phyloP scores from a whole-genome alignment of 2,329 filamentous ascomycete genomes.

The Cytospora paraplurivora region DNA sequence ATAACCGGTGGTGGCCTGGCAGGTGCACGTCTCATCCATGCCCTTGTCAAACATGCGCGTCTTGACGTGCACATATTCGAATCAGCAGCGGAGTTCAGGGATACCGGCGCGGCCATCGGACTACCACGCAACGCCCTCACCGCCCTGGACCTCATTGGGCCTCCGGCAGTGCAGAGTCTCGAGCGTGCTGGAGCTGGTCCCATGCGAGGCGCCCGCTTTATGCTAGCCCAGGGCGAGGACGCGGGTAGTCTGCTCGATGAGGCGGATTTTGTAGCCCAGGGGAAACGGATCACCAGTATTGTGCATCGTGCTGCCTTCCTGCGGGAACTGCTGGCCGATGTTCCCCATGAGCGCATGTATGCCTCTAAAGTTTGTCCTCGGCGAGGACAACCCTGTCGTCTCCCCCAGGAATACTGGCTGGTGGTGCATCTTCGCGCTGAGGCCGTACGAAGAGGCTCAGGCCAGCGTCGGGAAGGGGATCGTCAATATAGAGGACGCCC shows the following conservation, averaged over 20 bases:
- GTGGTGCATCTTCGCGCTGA: slow-evolving; percentile 32
- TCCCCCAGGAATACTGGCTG: slow-evolving; percentile 30
- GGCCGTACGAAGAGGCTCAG: slow-evolving; percentile 31
- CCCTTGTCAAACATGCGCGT: not conserved
- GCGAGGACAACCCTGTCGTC: slow-evolving; percentile 32
- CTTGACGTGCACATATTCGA: slow-evolving; percentile 20
- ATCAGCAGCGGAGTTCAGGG: not conserved
- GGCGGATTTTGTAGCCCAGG: not conserved
- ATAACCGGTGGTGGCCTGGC: slow-evolving; percentile 31
- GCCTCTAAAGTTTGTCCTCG: slow-evolving; percentile 38
- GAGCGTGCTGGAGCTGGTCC: slow-evolving; percentile 8
- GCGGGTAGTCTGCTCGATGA: not conserved
- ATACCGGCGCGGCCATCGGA: slow-evolving; percentile 12
- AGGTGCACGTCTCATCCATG: slow-evolving; percentile 27
- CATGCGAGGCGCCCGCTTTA: slow-evolving; percentile 1
- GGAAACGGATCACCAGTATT: slow-evolving; percentile 29
- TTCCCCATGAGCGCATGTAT: slow-evolving; percentile 31
- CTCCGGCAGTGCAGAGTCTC: slow-evolving; percentile 25
- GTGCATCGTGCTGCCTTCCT: slow-evolving; percentile 30
- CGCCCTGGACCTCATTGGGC: slow-evolving; percentile 7
- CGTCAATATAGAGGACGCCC: slow-evolving; percentile 31
- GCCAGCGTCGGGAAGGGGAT: slow-evolving; percentile 29
- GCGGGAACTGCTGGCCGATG: slow-evolving; percentile 28
- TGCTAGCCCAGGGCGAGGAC: slow-evolving; percentile 3
- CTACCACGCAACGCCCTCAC: slow-evolving; percentile 7